Base-by-base conservation (phyloP, 2,329 filamentous ascomycete species). In the Fusarium goolgardi region DNA sequence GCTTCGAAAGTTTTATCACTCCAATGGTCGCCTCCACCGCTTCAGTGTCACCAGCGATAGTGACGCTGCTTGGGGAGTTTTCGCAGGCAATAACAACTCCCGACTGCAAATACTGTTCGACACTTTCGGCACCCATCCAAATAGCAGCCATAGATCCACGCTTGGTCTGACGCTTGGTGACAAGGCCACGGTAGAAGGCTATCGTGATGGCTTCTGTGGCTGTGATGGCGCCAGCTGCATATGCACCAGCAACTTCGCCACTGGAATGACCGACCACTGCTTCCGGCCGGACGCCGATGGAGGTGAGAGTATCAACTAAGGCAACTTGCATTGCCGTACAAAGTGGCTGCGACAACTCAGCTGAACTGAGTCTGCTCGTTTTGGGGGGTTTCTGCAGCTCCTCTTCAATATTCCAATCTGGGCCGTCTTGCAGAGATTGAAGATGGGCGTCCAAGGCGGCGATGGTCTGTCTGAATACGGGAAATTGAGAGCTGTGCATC, bases 251-350 rank as follows among this genome's bases (percentile, higher is more conserved):
- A 3, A 59, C 29, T 5, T 59, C 56, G 6, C 56, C 56, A 15
- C 41, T 47, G n/a, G 51, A 47, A 18, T 59, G 56, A 7, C 56
- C 56, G 1, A 59, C 41, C 2, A 56, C 35, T 11, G 43, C 56
- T 7, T 23, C 27, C 3, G 56, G 43, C 1, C 23, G 21, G 2
- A 49, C 29, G 1, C 43, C 43, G 3, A 40, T n/a, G 3, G 29
- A 47, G 9, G n/a, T 23, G 5, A 59, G n/a, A 1, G 35, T 41
- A 8, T 56, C 16, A 0, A 46, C 27, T 10, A 55, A 32, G 0
- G 50, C 55, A 21, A 59, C 16, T 6, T 59, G 55, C 11, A 59
- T n/a, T 0, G 55, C 50, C 0, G 40, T 59, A 6, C 55, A 59
- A 0, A 59, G 21, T 3, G 55, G 55, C 1, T 59, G 55, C 4